Base-by-base conservation (phyloP, 1,139 yeast species). In the Suhomyces guaymorum region DNA sequence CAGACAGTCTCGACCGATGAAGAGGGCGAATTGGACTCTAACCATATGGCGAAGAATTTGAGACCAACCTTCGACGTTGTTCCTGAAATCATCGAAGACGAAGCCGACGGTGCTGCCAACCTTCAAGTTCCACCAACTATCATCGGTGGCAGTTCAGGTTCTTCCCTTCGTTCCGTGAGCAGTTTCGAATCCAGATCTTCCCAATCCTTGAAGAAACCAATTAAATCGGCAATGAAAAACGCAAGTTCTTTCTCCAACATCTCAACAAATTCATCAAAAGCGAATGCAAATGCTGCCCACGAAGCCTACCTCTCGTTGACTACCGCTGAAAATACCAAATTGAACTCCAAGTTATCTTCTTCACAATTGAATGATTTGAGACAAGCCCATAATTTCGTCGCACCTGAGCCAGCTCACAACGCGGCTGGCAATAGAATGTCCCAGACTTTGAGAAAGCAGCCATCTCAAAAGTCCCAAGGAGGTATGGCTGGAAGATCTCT, bases 281-380 rank as follows among this genome's bases (percentile, higher is more conserved):
- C 38, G 5, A 43, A 38, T 8, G 35, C 39, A 15, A 62, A 58
- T 39, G 73, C 82, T 4, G 83, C 84, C 0, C 73, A 66, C 31
- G 75, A 73, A 43, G 89, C 84, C 0, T 82, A 82, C 47, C 55
- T 82, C 31, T 79, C 87, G 0, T 59, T 82, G 36, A 73, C 89
- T 1, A 83, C 94, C 0, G 89, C 90, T 1, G 89, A 83, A 52
- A 83, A 83, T 55, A 83, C 94, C 0, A 69, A 89, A 41, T 52
- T 82, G 38, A 83, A 83, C 55, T 82, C 89, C 1, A 75, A 78
- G 54, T 54, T 78, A 30, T 69, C 80, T 5, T 53, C 74, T 0
- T 56, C 68, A 4, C 64, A 63, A 31, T 54, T 66, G 43, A 46
- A 42, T 17, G 65, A 57, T 11, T 37, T 46, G 5, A 42, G 26